A percentile compares a stretch with the other conserved stretches of the same genome.
phyloP scores from a whole-genome alignment of 352 stramenopile species.

The Globisporangium radiosum region DNA sequence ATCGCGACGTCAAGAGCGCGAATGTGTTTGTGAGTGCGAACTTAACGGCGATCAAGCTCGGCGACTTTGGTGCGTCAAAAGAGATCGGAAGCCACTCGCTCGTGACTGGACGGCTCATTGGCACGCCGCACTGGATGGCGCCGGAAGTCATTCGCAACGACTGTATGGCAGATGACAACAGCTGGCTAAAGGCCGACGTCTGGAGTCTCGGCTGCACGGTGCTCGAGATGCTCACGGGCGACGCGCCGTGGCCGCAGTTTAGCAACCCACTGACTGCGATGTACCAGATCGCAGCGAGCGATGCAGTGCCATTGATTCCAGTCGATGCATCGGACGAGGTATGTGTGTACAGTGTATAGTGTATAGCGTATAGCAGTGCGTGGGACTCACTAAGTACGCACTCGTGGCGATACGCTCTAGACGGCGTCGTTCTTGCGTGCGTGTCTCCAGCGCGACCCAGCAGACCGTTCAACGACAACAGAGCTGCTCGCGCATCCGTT shows the following conservation, averaged over 20 bases:
- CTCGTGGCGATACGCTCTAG: constrained; percentile 13
- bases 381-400: not conserved
- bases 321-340: constrained; percentile 49
- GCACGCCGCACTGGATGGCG: constrained; percentile 90
- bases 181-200: constrained; percentile 88
- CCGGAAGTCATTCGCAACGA: constrained; percentile 83
- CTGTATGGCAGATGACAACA: constrained; percentile 33
- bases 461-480: constrained; percentile 71
- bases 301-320: constrained; percentile 58
- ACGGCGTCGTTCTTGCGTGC: constrained; percentile 46
- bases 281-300: constrained; percentile 84
- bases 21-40: constrained; percentile 65
- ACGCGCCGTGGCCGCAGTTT: constrained; percentile 85
- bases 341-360: not conserved
- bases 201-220: constrained; percentile 91
- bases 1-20: constrained; percentile 85
- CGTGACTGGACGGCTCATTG: constrained; percentile 72
- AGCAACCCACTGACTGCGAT: constrained; percentile 88
- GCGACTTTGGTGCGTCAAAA: constrained; percentile 78
- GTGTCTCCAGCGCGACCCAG: constrained; percentile 62
- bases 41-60: constrained; percentile 48
- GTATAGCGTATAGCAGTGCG: too few species aligned
- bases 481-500: constrained; percentile 92
- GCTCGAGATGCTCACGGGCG: constrained; percentile 91
- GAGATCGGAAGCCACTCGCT: constrained; percentile 58